phyloP scores from a whole-genome alignment of 208 protist species.

The Porcisia hertigi region DNA sequence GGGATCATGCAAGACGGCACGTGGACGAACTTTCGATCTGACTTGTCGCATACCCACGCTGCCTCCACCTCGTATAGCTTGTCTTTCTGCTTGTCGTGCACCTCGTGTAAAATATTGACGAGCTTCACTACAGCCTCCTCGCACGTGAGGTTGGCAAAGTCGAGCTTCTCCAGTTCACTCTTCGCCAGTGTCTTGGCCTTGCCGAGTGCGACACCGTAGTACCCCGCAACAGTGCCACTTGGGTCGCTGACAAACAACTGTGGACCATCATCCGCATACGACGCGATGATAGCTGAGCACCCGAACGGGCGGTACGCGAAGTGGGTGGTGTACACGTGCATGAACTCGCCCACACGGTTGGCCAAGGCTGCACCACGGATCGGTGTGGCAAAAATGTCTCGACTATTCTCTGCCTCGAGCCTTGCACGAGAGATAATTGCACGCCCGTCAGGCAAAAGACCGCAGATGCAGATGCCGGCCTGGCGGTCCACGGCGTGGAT shows the following conservation, averaged over 20 bases:
- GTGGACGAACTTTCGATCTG: constrained; percentile 79
- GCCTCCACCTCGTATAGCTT: constrained; percentile 98
- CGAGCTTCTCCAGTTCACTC: constrained; percentile 98
- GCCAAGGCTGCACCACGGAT: constrained; percentile 94
- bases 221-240: constrained; percentile 94
- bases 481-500: constrained; percentile 95
- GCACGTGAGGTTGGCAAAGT: constrained; percentile 93
- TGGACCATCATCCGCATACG: constrained; percentile 93
- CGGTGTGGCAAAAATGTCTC: constrained; percentile 87
- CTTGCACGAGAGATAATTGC: constrained; percentile 94
- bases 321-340: constrained; percentile 96
- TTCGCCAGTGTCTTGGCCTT: constrained; percentile 98
- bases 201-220: constrained; percentile 96
- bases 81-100: constrained; percentile 91
- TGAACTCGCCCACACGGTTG: constrained; percentile 90
- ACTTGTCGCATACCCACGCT: constrained; percentile 96
- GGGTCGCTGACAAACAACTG: constrained; percentile 97
- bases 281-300: constrained; percentile 93
- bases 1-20: constrained; percentile 60
- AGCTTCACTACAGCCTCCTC: constrained; percentile 95
- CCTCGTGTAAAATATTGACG: constrained; percentile 91
- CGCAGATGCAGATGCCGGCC: constrained; percentile 93
- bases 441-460: constrained; percentile 96
- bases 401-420: constrained; percentile 93
- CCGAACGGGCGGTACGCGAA: constrained; percentile 97